Conservation (phyloP, 805 yeast species). For the Maudiozyma serrabonitensis region DNA sequence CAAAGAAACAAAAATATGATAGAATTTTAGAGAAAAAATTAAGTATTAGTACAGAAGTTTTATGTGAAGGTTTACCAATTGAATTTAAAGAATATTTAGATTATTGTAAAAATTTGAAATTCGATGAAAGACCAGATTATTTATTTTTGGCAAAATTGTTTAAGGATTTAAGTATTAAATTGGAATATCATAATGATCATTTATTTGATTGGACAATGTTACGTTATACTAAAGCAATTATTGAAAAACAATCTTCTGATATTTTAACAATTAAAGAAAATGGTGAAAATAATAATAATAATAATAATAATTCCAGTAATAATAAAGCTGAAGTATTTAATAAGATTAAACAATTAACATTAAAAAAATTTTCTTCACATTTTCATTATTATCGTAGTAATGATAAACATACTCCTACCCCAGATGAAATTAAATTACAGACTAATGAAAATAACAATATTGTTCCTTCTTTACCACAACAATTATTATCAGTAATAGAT, state of each 20-base stretch:
- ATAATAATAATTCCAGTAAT: neutral
- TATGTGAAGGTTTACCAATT: conserved; percentile 85
- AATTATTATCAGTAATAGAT: conserved; percentile 21
- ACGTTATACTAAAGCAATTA: conserved; percentile 30
- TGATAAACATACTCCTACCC: conserved; percentile 25
- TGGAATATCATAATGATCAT: conserved; percentile 88
- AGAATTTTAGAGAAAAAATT: conserved; percentile 93
- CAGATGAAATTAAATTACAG: conserved; percentile 27
- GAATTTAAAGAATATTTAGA: conserved; percentile 86
- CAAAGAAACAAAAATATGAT: conserved; percentile 97
- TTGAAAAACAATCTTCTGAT: conserved; percentile 21
- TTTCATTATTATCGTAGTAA: conserved; percentile 27
- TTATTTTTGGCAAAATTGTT: conserved; percentile 79
- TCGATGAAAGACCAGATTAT: conserved; percentile 96
- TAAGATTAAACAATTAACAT: conserved; percentile 25
- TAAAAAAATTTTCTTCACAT: conserved; percentile 28
- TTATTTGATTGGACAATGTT: conserved; percentile 92
- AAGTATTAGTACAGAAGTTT: conserved; percentile 80
- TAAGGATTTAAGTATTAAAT: conserved; percentile 82
- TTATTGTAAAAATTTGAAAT: conserved; percentile 83
- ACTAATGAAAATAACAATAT: conserved; percentile 20
- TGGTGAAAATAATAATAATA: conserved; percentile 5
- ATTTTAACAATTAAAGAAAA: conserved; percentile 4
- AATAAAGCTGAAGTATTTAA: conserved; percentile 23
- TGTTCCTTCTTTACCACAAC: conserved; percentile 21